Conservation (phyloP, 2,329 filamentous ascomycete species). For the Dactylellina haptotyla region DNA sequence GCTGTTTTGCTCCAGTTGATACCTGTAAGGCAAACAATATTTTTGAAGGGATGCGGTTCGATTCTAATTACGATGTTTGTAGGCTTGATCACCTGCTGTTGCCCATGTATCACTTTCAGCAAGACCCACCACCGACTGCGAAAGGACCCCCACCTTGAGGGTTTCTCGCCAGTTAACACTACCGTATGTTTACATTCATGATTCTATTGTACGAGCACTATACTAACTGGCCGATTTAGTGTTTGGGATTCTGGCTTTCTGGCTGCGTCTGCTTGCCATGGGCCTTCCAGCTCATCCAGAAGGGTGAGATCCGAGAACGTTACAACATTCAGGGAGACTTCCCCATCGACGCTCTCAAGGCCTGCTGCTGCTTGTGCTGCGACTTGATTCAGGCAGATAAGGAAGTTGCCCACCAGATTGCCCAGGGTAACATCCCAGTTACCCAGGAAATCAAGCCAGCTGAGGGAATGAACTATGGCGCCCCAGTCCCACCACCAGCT, state of each 20-base stretch:
- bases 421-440: conserved; percentile 44
- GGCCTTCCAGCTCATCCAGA: conserved; percentile 67
- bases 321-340: conserved; percentile 68
- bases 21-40: conserved; percentile 19
- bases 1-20: conserved; percentile 42
- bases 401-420: conserved; percentile 49
- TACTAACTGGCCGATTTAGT: conserved; percentile 14
- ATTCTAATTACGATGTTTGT: not conserved
- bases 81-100: conserved; percentile 60
- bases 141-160: conserved; percentile 59
- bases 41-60: not conserved
- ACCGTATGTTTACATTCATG: conserved; percentile 57
- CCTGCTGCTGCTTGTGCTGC: conserved; percentile 70
- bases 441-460: conserved; percentile 44
- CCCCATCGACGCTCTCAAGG: conserved; percentile 65
- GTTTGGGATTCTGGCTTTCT: conserved; percentile 52
- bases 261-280: conserved; percentile 48
- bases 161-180: conserved; percentile 60
- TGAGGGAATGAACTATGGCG: conserved; percentile 42
- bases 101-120: conserved; percentile 61
- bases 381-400: conserved; percentile 68
- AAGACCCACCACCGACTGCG: conserved; percentile 60
- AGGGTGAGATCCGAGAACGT: conserved; percentile 66
- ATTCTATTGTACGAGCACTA: no score
- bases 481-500: conserved; percentile 17